A percentile compares a stretch with the other conserved stretches of the same genome.
Evolutionary conservation across 345 rosid species (phyloP).

Genomic region (Murraya koenigii): DNA sequence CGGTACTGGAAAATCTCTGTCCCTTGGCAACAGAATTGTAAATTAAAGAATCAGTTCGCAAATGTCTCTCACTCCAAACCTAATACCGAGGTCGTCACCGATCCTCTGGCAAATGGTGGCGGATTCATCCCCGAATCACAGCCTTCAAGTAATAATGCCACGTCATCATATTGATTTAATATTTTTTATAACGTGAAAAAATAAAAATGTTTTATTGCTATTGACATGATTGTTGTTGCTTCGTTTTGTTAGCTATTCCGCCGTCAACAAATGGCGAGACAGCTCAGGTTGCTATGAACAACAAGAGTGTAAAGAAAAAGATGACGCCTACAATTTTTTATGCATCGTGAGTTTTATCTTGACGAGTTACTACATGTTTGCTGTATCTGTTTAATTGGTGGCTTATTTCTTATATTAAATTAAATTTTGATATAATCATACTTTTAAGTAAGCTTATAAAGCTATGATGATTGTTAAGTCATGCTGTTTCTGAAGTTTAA

Average conservation of each 20-base stretch:
- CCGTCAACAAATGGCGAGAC: slow-evolving; percentile 32
- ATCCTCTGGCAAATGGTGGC: slow-evolving; percentile 86
- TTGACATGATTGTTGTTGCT: neutral
- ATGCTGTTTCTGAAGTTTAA: neutral
- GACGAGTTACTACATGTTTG: no score
- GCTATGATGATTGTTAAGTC: no score
- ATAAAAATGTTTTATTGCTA: neutral
- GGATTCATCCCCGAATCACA: slow-evolving; percentile 85
- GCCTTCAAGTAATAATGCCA: slow-evolving; percentile 51
- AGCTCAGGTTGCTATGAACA: slow-evolving; percentile 32
- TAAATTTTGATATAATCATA: neutral
- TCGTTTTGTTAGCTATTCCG: slow-evolving; percentile 33
- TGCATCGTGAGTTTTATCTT: slow-evolving; percentile 60
- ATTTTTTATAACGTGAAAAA: neutral
- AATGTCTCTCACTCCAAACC: slow-evolving; percentile 46
- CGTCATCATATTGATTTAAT: neutral
- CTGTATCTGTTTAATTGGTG: neutral
- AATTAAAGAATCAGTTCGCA: slow-evolving; percentile 36
- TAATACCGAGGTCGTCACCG: slow-evolving; percentile 61
- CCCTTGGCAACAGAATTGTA: slow-evolving; percentile 80
- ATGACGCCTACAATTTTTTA: slow-evolving; percentile 60
- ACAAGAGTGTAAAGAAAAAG: slow-evolving; percentile 52
- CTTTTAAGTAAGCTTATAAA: no score
- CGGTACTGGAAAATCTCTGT: slow-evolving; percentile 92
- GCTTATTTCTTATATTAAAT: no score